These are phyloP conservation scores for Fusarium devonianum DNA, from an alignment of 2,329 filamentous ascomycete species.

Conservation along the genomic window DNA sequence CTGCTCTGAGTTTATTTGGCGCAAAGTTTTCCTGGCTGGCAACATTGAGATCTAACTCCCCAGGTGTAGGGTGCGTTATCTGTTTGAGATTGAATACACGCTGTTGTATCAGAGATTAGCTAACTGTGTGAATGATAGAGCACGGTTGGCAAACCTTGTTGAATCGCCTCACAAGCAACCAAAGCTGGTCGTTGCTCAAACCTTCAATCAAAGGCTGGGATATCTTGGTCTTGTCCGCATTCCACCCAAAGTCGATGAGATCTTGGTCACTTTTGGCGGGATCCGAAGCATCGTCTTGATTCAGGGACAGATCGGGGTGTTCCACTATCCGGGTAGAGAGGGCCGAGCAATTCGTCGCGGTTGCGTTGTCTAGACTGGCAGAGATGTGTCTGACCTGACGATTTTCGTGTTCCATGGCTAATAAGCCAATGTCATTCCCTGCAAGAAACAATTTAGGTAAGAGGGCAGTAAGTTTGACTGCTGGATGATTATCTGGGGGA, in stretches of 20 bases:
- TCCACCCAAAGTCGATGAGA: conserved; percentile 10
- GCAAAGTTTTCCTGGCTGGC: conserved; percentile 82
- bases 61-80: background rate
- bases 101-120: background rate
- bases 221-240: background rate
- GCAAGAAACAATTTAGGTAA: too few species aligned
- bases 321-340: background rate
- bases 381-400: background rate
- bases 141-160: conserved; percentile 8
- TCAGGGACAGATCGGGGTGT: too few species aligned
- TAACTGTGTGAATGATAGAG: background rate
- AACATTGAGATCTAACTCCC: conserved; percentile 20
- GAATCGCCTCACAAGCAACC: conserved; percentile 21
- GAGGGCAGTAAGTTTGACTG: too few species aligned
- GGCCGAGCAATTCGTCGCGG: background rate
- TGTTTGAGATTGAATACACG: conserved; percentile 20
- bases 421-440: background rate
- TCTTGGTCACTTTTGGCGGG: rapidly evolving
- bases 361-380: conserved; percentile 1
- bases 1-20: conserved; percentile 79
- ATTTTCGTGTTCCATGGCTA: background rate
- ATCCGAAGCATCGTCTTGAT: rapidly evolving
- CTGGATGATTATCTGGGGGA: too few species aligned
- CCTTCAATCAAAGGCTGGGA: background rate
- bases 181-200: conserved; percentile 11